Percentiles rank a stretch among this genome's conserved stretches.
Conservation (phyloP, 2,329 filamentous ascomycete species). For the Colletotrichum neosansevieriae region DNA sequence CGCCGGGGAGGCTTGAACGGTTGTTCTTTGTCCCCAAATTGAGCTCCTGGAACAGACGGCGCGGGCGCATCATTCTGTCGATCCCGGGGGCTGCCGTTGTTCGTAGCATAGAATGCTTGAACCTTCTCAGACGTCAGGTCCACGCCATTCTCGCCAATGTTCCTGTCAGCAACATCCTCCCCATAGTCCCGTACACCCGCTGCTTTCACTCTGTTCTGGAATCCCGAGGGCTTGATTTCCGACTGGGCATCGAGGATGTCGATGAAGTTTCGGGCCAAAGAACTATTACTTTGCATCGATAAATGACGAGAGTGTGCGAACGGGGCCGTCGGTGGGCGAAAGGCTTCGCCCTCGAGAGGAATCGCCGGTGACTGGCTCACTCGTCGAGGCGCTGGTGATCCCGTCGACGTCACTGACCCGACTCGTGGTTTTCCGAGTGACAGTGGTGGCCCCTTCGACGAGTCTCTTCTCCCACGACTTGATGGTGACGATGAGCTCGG, state of each 20-base stretch:
- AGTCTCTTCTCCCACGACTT: conserved; percentile 38
- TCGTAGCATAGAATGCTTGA: conserved; percentile 51
- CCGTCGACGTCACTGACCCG: conserved; percentile 25
- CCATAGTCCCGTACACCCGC: conserved; percentile 67
- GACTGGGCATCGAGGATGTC: conserved; percentile 71
- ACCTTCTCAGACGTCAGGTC: conserved; percentile 51
- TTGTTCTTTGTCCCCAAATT: conserved; percentile 39
- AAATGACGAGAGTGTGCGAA: conserved; percentile 46
- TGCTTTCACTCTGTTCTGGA: conserved; percentile 61
- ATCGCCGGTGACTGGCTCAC: conserved; percentile 5
- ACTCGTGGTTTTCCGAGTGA: conserved; percentile 38
- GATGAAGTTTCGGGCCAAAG: conserved; percentile 52
- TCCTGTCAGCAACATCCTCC: conserved; percentile 75
- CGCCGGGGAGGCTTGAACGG: conserved; percentile 21
- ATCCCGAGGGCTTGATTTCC: conserved; percentile 61
- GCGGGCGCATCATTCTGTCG: conserved; percentile 40
- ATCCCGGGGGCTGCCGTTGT: conserved; percentile 21
- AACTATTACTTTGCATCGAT: conserved; percentile 49
- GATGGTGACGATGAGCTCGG: conserved; percentile 13
- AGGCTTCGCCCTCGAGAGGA: conserved; percentile 20
- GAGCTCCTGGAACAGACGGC: conserved; percentile 33
- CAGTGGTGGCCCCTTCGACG: conserved; percentile 38
- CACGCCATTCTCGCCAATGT: conserved; percentile 57
- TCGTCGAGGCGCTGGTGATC: conserved; percentile 20
- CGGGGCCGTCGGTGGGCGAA: conserved; percentile 41